A percentile compares a stretch with the other conserved stretches of the same genome.
These are phyloP conservation scores for Lepidium aucheri DNA, from an alignment of 345 rosid species.

Conservation along the genomic window DNA sequence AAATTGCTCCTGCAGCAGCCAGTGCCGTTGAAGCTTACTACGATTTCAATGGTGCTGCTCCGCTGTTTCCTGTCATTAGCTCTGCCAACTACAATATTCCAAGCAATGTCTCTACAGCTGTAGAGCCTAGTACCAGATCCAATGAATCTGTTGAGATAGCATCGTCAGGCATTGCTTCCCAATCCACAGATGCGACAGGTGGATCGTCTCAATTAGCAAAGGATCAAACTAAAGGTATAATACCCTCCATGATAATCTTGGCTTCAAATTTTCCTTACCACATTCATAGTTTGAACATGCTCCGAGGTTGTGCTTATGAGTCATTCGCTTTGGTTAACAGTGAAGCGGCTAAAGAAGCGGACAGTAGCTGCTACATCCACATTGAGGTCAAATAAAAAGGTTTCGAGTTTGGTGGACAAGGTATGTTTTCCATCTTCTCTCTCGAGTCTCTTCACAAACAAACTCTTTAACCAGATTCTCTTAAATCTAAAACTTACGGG, in stretches of 20 bases:
- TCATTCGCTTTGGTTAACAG: conserved; percentile 31
- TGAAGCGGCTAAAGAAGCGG: conserved; percentile 62
- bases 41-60: conserved; percentile 40
- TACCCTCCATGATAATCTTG: background rate
- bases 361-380: conserved; percentile 62
- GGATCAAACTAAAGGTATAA: conserved; percentile 68
- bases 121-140: conserved; percentile 23
- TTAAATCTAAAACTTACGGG: background rate
- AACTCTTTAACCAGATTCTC: background rate
- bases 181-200: conserved; percentile 23
- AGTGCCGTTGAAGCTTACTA: conserved; percentile 51
- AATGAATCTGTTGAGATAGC: conserved; percentile 25
- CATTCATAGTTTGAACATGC: background rate
- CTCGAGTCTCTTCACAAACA: background rate
- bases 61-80: conserved; percentile 36
- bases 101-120: conserved; percentile 22
- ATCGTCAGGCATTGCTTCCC: conserved; percentile 31
- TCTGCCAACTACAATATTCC: conserved; percentile 25
- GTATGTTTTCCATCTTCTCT: conserved; percentile 24
- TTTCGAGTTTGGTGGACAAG: conserved; percentile 94
- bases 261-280: background rate
- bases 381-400: conserved; percentile 87
- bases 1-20: conserved; percentile 41
- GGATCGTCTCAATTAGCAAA: conserved; percentile 36
- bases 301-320: background rate